Conservation (phyloP, 1,284 basidiomycete species). For the Salmacisia buchloeana region DNA sequence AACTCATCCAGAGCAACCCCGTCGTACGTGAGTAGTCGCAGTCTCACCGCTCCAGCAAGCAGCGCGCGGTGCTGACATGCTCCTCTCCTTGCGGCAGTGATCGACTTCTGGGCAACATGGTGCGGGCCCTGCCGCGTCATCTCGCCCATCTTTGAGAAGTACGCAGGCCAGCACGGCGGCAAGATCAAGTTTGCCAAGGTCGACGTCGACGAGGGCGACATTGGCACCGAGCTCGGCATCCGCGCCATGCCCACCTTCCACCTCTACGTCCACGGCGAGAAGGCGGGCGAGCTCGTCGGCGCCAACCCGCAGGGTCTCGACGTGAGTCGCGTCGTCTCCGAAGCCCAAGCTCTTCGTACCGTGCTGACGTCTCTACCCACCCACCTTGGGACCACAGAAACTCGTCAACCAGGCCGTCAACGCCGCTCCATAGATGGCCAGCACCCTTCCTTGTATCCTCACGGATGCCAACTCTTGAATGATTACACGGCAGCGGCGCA, state of each 20-base stretch:
- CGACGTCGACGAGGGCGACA: slow-evolving; percentile 52
- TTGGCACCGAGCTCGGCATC: slow-evolving; percentile 65
- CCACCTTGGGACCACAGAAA: too few relatives aligned
- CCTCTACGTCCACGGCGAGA: slow-evolving; percentile 65
- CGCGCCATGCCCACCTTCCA: slow-evolving; percentile 76
- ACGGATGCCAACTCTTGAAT: too few relatives aligned
- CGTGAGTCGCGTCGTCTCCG: slow-evolving; percentile 49
- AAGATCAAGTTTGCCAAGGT: slow-evolving; percentile 72
- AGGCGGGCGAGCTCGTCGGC: slow-evolving; percentile 62
- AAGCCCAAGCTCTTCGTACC: too few relatives aligned
- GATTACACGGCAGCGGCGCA: too few relatives aligned
- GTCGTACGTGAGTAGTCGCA: neutral
- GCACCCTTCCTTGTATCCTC: too few relatives aligned
- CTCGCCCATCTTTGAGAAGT: slow-evolving; percentile 70
- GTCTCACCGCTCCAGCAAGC: neutral
- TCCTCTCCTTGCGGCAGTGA: slow-evolving; percentile 27
- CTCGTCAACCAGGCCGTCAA: too few relatives aligned
- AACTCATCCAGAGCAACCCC: slow-evolving; percentile 51
- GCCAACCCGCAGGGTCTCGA: slow-evolving; percentile 58
- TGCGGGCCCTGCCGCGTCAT: slow-evolving; percentile 65
- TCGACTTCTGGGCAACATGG: slow-evolving; percentile 52
- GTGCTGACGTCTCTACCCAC: too few relatives aligned
- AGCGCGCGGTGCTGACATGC: neutral
- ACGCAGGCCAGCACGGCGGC: slow-evolving; percentile 53
- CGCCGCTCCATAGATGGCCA: too few relatives aligned